Base-by-base conservation (phyloP, 345 rosid genomes). In the Pseudoturritis turrita region DNA sequence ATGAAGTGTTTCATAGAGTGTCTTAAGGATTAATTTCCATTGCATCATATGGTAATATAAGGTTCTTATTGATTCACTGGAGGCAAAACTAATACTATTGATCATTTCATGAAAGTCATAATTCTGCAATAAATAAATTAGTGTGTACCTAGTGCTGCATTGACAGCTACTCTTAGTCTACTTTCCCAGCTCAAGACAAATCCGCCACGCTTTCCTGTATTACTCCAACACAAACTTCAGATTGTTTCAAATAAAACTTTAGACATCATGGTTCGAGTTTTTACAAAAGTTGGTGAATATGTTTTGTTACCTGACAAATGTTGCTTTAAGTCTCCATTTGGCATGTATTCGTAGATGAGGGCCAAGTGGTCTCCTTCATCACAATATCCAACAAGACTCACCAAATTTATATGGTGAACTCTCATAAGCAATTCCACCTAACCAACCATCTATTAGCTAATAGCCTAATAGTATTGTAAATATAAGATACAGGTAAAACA, bases 161-260 rank as follows among this genome's bases (percentile, higher is more conserved):
- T 47, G 2, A 65, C 35, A n/a, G 37, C 49, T 50, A 65, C 15
- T 50, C 4, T 65, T 9, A 65, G 59, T 50, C 70, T 65, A 22
- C 5, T 33, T 64, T 31, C 14, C 69, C 69, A 64, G 69, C 57
- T 64, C 13, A 64, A 5, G 28, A 13, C 31, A 12, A 11, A 51
- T 10, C 60, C 36, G 0, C 70, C 59, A 35, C 15, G 37, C 25
- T 65, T 65, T 36, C 70, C 59, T 65, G 59, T 64, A 41, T 41
- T 2, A 17, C 4, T 18, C n/a, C 3, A 1, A 5, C 10, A 56
- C 5, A 22, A 8, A 22, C 7, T 6, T 13, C 4, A 26, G 2
- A 51, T 51, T 25, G 31, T 5, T 25, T 12, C 35, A 53, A 52
- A 52, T 3, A 13, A 13, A 25, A 52, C 3, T 4, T 53, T 6